Percentiles rank a stretch among this genome's conserved stretches.
These are phyloP conservation scores for Aspergillus hortae DNA, from an alignment of 2,329 filamentous ascomycete species.

Conservation along the genomic window DNA sequence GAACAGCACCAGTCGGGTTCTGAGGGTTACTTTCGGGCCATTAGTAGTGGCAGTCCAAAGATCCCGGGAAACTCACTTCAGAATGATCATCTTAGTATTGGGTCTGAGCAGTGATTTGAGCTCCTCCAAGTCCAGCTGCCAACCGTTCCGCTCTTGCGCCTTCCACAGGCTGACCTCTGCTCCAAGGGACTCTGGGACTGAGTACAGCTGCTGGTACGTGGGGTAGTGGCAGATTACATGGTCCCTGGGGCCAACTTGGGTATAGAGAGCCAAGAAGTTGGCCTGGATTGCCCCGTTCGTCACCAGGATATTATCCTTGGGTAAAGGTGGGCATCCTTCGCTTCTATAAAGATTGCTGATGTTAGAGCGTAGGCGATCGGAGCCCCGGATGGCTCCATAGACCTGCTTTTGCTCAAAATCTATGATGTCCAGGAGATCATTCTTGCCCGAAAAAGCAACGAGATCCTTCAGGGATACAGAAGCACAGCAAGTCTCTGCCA, in stretches of 20 bases:
- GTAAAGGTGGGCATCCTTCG: slow-evolving; percentile 46
- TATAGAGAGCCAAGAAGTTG: slow-evolving; percentile 77
- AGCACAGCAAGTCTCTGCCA: slow-evolving; percentile 75
- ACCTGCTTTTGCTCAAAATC: slow-evolving; percentile 23
- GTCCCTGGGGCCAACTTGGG: slow-evolving; percentile 67
- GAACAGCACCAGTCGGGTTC: slow-evolving; percentile 73
- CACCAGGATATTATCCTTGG: slow-evolving; percentile 66
- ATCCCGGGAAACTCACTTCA: slow-evolving; percentile 46
- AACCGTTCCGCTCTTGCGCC: slow-evolving; percentile 61
- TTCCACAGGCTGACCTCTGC: slow-evolving; percentile 77
- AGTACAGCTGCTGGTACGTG: slow-evolving; percentile 81
- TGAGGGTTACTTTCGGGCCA: slow-evolving; percentile 60
- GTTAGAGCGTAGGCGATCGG: slow-evolving; percentile 22
- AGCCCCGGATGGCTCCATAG: slow-evolving; percentile 26
- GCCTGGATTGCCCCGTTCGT: slow-evolving; percentile 78
- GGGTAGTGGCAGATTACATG: slow-evolving; percentile 86
- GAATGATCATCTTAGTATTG: slow-evolving; percentile 56
- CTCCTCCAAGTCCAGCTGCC: slow-evolving; percentile 64
- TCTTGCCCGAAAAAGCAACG: slow-evolving; percentile 49
- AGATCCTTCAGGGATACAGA: slow-evolving; percentile 71
- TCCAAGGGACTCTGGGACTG: slow-evolving; percentile 69
- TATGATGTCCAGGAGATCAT: slow-evolving; percentile 21
- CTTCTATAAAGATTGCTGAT: slow-evolving; percentile 44
- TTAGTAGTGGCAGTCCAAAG: neutral
- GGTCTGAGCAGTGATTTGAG: slow-evolving; percentile 58